A percentile compares a stretch with the other conserved stretches of the same genome.
Conservation (phyloP, 164 flowering plant species). For the Berberis vulgaris region DNA sequence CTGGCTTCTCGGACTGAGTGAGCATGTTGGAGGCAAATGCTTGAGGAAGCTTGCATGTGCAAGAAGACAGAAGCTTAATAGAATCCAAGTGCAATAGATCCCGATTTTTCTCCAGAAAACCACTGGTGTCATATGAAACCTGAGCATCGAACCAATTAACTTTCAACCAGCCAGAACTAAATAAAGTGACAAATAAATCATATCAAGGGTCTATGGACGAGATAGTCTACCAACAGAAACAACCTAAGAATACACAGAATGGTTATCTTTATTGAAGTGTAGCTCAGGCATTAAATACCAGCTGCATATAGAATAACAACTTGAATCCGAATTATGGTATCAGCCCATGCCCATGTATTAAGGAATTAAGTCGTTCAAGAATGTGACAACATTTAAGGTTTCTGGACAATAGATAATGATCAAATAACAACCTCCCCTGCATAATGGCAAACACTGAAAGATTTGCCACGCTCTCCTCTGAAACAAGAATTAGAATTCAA, state of each 20-base stretch:
- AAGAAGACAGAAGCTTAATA: conserved; percentile 78
- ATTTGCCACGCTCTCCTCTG: conserved; percentile 74
- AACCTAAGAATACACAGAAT: too few species aligned
- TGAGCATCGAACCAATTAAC: conserved; percentile 19
- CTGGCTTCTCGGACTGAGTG: conserved; percentile 68
- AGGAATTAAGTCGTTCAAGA: too few species aligned
- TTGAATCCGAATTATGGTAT: too few species aligned
- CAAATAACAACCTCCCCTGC: conserved; percentile 78
- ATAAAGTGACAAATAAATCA: background rate
- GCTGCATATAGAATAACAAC: too few species aligned
- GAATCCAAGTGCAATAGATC: conserved; percentile 86
- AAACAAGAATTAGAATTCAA: conserved; percentile 68
- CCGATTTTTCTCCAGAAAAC: conserved; percentile 93
- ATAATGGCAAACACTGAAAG: conserved; percentile 75
- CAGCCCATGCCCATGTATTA: too few species aligned
- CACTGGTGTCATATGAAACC: conserved; percentile 90
- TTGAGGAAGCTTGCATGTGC: conserved; percentile 78
- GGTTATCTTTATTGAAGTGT: too few species aligned
- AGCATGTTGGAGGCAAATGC: conserved; percentile 86
- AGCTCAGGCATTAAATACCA: too few species aligned
- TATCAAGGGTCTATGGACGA: background rate
- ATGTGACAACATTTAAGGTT: too few species aligned
- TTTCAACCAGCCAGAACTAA: background rate
- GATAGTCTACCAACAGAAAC: background rate
- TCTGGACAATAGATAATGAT: background rate